Evolutionary conservation across 2,329 filamentous ascomycete genomes (phyloP).

Genomic region (Knufia fluminis): DNA sequence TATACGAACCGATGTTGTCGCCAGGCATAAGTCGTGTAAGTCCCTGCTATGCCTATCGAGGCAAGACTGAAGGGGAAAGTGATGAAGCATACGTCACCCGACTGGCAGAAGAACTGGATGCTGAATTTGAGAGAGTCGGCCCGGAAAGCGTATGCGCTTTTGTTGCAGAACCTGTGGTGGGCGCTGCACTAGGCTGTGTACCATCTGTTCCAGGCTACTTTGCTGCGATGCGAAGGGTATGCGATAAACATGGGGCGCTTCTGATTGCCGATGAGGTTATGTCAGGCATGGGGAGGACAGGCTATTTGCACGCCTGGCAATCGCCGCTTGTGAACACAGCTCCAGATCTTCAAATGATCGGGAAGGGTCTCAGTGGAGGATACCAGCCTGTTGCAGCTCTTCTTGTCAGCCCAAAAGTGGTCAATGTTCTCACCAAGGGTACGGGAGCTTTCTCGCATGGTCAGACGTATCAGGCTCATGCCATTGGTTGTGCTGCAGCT

Average conservation of each 20-base stretch:
- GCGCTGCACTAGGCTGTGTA: conserved; percentile 44
- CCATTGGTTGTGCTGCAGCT: conserved; percentile 46
- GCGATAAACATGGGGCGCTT: conserved; percentile 56
- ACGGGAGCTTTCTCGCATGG: conserved; percentile 47
- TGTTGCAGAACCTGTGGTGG: conserved; percentile 43
- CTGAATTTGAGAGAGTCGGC: conserved; percentile 39
- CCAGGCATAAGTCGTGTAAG: conserved; percentile 19
- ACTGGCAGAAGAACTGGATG: conserved; percentile 39
- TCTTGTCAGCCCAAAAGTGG: conserved; percentile 41
- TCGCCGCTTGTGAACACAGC: conserved; percentile 38
- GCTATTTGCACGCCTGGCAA: conserved; percentile 48
- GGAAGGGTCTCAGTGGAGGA: conserved; percentile 51
- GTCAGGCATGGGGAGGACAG: conserved; percentile 50
- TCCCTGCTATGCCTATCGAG: conserved; percentile 31
- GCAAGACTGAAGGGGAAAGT: conserved; percentile 27
- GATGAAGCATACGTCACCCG: conserved; percentile 34
- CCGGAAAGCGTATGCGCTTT: conserved; percentile 42
- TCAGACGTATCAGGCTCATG: conserved; percentile 50
- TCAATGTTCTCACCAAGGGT: conserved; percentile 43
- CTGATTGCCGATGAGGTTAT: conserved; percentile 63
- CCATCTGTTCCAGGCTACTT: conserved; percentile 47
- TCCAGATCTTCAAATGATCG: conserved; percentile 52
- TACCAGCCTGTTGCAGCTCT: conserved; percentile 48
- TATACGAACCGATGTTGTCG: conserved; percentile 27
- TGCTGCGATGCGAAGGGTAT: conserved; percentile 44